Percentiles rank a stretch among this genome's conserved stretches.
Evolutionary conservation across 257 asterid genomes (phyloP).

Genomic region (Solanum lignicaule): DNA sequence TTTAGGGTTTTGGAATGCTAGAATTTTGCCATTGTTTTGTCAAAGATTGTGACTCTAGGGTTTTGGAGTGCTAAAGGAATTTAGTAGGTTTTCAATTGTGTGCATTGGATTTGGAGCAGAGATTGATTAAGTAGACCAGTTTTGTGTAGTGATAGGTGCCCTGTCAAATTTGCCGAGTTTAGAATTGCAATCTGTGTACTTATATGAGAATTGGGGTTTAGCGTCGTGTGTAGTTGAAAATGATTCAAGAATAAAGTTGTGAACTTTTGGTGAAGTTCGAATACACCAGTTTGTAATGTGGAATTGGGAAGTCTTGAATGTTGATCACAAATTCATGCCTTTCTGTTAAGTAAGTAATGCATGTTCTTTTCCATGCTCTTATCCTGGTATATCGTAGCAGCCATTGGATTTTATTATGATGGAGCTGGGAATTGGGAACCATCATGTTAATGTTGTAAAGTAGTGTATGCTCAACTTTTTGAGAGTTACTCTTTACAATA

Average conservation of each 20-base stretch:
- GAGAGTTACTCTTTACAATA: neutral
- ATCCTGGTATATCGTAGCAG: neutral
- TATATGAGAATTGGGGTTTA: neutral
- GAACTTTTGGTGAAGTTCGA: neutral
- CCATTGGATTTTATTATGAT: neutral
- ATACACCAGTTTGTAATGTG: neutral
- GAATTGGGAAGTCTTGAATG: neutral
- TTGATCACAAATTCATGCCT: neutral
- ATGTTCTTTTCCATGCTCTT: neutral
- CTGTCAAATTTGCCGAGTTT: neutral
- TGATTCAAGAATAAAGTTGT: neutral
- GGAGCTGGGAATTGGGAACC: neutral
- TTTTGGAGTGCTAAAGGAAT: neutral
- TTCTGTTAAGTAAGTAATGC: neutral
- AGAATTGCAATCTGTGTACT: neutral
- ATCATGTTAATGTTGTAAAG: neutral
- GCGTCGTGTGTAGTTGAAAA: neutral
- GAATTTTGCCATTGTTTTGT: neutral
- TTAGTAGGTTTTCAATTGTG: neutral
- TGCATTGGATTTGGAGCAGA: neutral
- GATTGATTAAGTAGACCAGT: neutral
- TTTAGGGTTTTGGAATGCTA: neutral
- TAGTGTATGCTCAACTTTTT: neutral
- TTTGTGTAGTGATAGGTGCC: neutral
- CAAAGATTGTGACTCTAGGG: neutral